These are phyloP conservation scores for Myotisia sp. DNA, from an alignment of 2,329 filamentous ascomycete genomes.

Conservation along the genomic window DNA sequence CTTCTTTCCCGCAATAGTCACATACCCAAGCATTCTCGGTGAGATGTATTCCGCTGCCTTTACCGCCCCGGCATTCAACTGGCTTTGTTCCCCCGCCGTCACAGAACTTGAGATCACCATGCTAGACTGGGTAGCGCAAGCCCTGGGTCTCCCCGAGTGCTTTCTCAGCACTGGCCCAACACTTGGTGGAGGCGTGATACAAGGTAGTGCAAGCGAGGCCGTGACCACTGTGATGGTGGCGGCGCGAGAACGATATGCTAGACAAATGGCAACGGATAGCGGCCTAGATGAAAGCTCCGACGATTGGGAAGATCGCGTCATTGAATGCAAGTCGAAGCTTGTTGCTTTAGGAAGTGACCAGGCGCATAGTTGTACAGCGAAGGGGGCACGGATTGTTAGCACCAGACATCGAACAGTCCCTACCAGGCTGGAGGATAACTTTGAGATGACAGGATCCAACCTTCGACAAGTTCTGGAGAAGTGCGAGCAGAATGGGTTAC, in stretches of 20 bases:
- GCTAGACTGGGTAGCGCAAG: slow-evolving; percentile 76
- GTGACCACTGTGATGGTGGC: slow-evolving; percentile 77
- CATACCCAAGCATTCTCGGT: slow-evolving; percentile 71
- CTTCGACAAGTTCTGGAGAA: slow-evolving; percentile 50
- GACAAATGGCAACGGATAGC: slow-evolving; percentile 41
- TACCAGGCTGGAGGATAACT: slow-evolving; percentile 48
- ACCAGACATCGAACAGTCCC: slow-evolving; percentile 63
- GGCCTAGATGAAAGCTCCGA: slow-evolving; percentile 32
- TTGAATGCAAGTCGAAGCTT: slow-evolving; percentile 52
- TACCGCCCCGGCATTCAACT: slow-evolving; percentile 87
- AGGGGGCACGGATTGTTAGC: slow-evolving; percentile 73
- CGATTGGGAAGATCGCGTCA: slow-evolving; percentile 56
- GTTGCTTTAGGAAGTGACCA: slow-evolving; percentile 70
- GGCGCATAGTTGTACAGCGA: slow-evolving; percentile 71
- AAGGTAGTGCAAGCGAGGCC: slow-evolving; percentile 79
- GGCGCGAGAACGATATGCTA: slow-evolving; percentile 65
- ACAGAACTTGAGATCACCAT: slow-evolving; percentile 90
- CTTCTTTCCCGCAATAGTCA: slow-evolving; percentile 74
- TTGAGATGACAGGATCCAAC: slow-evolving; percentile 52
- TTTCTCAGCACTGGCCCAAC: slow-evolving; percentile 56
- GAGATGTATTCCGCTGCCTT: slow-evolving; percentile 87
- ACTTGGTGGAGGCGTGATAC: slow-evolving; percentile 76
- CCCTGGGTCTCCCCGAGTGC: slow-evolving; percentile 56
- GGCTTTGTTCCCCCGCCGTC: slow-evolving; percentile 82
- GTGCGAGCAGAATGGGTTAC: slow-evolving; percentile 53